phyloP scores from a whole-genome alignment of 106 monocot species.

The Phalaenopsis equestris region DNA sequence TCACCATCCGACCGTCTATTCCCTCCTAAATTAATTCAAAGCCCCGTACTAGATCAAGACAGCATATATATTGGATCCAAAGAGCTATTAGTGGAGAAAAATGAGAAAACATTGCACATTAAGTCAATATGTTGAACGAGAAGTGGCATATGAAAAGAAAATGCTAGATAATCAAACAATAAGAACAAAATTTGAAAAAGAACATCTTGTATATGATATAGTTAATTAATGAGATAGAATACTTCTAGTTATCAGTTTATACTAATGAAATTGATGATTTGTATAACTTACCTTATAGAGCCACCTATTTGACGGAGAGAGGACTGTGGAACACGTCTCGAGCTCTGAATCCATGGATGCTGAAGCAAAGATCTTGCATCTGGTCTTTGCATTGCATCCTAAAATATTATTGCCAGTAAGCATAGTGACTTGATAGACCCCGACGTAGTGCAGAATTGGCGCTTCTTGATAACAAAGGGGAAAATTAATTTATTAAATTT shows the following conservation, averaged over 20 bases:
- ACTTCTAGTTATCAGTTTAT: neutral
- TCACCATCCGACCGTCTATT: too few relatives aligned
- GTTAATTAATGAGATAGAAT: neutral
- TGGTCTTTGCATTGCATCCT: conserved; percentile 99
- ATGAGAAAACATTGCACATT: neutral
- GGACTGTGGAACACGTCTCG: conserved; percentile 70
- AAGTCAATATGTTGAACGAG: neutral
- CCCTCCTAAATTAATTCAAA: too few relatives aligned
- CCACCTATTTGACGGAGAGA: conserved; percentile 57
- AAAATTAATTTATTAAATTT: neutral
- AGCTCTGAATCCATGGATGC: conserved; percentile 93
- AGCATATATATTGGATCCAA: neutral
- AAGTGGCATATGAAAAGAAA: neutral
- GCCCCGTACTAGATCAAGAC: too few relatives aligned
- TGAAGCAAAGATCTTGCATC: conserved; percentile 88
- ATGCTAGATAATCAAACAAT: neutral
- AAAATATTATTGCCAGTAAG: conserved; percentile 10
- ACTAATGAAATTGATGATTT: neutral
- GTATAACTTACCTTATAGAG: conserved; percentile 42
- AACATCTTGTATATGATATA: neutral
- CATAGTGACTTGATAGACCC: neutral
- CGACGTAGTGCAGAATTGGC: neutral
- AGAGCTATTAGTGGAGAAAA: neutral
- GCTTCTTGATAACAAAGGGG: neutral
- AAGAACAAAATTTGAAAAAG: neutral